Conservation (phyloP, 257 asterid genomes). For the Agastache rugosa region DNA sequence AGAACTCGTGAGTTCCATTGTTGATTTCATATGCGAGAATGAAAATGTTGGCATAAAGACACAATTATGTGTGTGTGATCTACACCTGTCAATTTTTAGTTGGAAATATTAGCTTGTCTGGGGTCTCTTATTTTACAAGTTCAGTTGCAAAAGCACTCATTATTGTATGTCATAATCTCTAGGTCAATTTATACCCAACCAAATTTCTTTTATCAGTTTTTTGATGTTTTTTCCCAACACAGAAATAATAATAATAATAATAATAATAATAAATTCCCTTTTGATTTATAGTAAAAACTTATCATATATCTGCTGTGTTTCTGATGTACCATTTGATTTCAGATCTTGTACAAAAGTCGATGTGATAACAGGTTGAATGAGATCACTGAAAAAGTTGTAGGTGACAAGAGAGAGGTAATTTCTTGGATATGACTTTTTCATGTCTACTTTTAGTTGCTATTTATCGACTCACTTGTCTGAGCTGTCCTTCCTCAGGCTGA, state of each 20-base stretch:
- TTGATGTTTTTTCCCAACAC: not conserved
- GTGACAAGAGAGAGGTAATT: conserved; percentile 87
- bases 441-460: conserved; percentile 21
- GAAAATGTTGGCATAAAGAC: conserved; percentile 21
- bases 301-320: conserved; percentile 21
- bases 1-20: conserved; percentile 78
- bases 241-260: not conserved
- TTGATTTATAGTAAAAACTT: conserved; percentile 9
- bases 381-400: conserved; percentile 80
- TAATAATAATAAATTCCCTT: not conserved
- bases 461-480: conserved; percentile 39
- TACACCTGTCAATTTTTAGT: conserved; percentile 8
- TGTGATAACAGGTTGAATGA: conserved; percentile 93
- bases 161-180: conserved; percentile 21
- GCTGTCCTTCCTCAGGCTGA: conserved; percentile 66
- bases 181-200: conserved; percentile 2
- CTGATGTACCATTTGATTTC: conserved; percentile 44
- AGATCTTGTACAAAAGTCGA: conserved; percentile 94
- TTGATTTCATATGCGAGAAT: conserved; percentile 23
- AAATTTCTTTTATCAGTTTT: not conserved
- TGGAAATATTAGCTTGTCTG: conserved; percentile 6
- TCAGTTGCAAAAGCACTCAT: conserved; percentile 8
- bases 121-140: conserved; percentile 8
- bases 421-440: conserved; percentile 25
- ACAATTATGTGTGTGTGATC: conserved; percentile 1